Evolutionary conservation across 352 stramenopile genomes (phyloP).

Genomic region (Phytopythium litorale): DNA sequence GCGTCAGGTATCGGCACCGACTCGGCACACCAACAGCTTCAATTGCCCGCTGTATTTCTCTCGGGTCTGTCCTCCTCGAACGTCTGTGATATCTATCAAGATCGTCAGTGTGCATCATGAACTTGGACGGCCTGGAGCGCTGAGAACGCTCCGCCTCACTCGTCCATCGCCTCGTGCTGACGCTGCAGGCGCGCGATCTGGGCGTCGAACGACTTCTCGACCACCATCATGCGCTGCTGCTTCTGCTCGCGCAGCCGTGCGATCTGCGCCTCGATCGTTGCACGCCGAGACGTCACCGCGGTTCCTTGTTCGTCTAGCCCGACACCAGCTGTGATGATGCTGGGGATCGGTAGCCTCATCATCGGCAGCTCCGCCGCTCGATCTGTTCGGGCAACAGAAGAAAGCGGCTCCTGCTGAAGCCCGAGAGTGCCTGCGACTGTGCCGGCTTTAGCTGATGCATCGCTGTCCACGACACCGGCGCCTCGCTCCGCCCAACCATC

Average conservation of each 20-base stretch:
- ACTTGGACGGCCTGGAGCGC: not conserved
- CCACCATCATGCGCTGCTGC: conserved; percentile 21
- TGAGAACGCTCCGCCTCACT: not conserved
- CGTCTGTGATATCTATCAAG: too few species aligned
- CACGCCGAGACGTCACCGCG: not conserved
- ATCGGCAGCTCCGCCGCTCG: not conserved
- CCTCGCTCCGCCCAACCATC: not conserved
- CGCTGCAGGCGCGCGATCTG: conserved; percentile 25
- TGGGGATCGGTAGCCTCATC: not conserved
- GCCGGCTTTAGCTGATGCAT: not conserved
- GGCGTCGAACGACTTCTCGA: conserved; percentile 39
- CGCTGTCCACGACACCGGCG: not conserved
- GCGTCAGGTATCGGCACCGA: too few species aligned
- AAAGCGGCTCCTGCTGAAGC: not conserved
- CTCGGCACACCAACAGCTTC: too few species aligned
- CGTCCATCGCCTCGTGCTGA: conserved; percentile 5
- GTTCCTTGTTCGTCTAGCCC: not conserved
- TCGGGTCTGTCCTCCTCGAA: too few species aligned
- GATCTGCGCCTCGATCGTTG: conserved; percentile 30
- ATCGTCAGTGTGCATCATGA: too few species aligned
- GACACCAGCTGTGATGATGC: not conserved
- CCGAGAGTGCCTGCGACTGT: not conserved
- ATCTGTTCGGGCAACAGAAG: not conserved
- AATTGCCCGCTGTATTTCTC: too few species aligned
- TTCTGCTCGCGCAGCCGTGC: conserved; percentile 28